Percentiles rank a stretch among this genome's conserved stretches.
phyloP scores from a whole-genome alignment of 2,329 filamentous ascomycete species.

The Xylaria digitata region DNA sequence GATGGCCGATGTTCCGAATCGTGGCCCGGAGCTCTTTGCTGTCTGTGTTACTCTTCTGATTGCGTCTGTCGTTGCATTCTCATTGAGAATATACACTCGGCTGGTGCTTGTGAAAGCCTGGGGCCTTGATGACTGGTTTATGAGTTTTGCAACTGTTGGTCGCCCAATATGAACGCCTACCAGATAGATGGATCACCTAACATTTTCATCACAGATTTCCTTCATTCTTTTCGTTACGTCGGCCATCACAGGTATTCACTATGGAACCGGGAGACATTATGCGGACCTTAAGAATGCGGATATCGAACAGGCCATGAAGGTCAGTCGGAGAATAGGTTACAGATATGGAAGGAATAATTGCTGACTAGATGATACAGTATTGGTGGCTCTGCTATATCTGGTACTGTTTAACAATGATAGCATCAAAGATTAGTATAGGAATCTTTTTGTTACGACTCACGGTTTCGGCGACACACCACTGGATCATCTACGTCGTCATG shows the following conservation, averaged over 20 bases:
- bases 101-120: conserved; percentile 31
- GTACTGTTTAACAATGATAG: conserved; percentile 42
- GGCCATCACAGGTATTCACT: conserved; percentile 52
- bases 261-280: conserved; percentile 56
- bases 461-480: conserved; percentile 34
- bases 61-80: conserved; percentile 15
- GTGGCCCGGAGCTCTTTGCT: conserved; percentile 21
- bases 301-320: conserved; percentile 51
- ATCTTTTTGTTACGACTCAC: conserved; percentile 44
- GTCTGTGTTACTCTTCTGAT: conserved; percentile 18
- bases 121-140: conserved; percentile 35
- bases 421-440: conserved; percentile 43
- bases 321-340: conserved; percentile 36
- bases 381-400: conserved; percentile 44
- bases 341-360: background rate
- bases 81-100: conserved; percentile 25
- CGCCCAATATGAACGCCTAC: background rate
- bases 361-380: conserved; percentile 32
- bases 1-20: conserved; percentile 25
- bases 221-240: conserved; percentile 53
- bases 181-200: background rate
- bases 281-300: conserved; percentile 47
- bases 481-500: conserved; percentile 40
- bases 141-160: conserved; percentile 32
- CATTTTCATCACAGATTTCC: conserved; percentile 43